Conservation (phyloP, 2,329 filamentous ascomycete species). For the Eutypa lata region DNA sequence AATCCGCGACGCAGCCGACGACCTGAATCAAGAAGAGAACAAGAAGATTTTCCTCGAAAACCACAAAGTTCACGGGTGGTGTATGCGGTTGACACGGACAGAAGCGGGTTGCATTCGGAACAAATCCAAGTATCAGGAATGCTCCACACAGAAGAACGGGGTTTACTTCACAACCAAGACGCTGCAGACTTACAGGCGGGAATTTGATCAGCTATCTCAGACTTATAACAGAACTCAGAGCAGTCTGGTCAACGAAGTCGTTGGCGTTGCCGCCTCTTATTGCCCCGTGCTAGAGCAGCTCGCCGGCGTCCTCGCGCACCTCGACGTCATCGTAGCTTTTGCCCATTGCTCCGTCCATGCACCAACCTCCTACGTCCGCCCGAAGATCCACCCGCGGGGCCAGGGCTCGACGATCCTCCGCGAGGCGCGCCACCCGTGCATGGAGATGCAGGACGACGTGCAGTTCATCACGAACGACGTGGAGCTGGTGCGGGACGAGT, state of each 20-base stretch:
- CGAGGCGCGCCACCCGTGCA: constrained; percentile 92
- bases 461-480: constrained; percentile 99
- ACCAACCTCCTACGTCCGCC: constrained; percentile 85
- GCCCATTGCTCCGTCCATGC: constrained; percentile 92
- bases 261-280: constrained; percentile 90
- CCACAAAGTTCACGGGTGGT: constrained; percentile 94
- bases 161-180: constrained; percentile 93
- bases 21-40: constrained; percentile 88
- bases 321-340: constrained; percentile 93
- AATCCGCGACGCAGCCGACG: constrained; percentile 70
- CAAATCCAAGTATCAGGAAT: constrained; percentile 86
- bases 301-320: constrained; percentile 82
- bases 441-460: constrained; percentile 98
- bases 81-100: constrained; percentile 85
- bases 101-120: constrained; percentile 93
- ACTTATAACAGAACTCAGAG: constrained; percentile 95
- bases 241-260: constrained; percentile 87
- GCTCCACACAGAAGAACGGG: constrained; percentile 97
- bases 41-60: constrained; percentile 99
- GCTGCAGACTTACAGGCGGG: constrained; percentile 76
- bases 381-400: constrained; percentile 84
- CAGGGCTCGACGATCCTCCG: constrained; percentile 85
- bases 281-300: constrained; percentile 88
- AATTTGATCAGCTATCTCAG: constrained; percentile 89
- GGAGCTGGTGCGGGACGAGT: constrained; percentile 70